Percentiles rank a stretch among this genome's conserved stretches.
These are phyloP conservation scores for Pyrrhoderma lamaoense DNA, from an alignment of 1,284 basidiomycete genomes.

Conservation along the genomic window DNA sequence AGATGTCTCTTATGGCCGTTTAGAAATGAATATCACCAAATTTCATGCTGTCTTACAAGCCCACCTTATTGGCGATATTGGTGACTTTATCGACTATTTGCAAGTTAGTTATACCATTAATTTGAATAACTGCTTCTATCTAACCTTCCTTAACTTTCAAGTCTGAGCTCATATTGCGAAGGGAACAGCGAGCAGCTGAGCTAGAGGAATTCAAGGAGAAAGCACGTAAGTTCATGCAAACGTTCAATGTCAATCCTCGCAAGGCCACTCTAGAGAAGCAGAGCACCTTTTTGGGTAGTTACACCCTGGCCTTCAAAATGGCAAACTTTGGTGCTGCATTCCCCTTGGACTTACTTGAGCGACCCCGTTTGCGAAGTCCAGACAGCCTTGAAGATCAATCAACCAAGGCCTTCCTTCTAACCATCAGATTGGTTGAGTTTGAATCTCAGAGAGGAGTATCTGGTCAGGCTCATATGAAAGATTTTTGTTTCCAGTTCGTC, in stretches of 20 bases:
- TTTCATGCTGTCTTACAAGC: constrained; percentile 90
- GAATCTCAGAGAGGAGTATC: constrained; percentile 68
- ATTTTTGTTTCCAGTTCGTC: constrained; percentile 81
- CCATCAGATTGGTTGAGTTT: constrained; percentile 70
- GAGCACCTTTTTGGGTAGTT: constrained; percentile 47
- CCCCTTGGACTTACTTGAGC: constrained; percentile 52
- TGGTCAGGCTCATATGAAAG: constrained; percentile 65
- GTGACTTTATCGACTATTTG: constrained; percentile 79
- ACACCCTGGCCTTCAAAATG: constrained; percentile 58
- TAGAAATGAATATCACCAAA: constrained; percentile 58
- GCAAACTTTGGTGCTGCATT: constrained; percentile 79
- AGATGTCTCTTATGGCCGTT: constrained; percentile 28
- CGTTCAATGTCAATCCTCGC: constrained; percentile 58
- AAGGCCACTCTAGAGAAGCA: constrained; percentile 31
- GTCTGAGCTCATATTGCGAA: constrained; percentile 66
- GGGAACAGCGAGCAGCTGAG: constrained; percentile 68
- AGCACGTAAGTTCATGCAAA: constrained; percentile 61
- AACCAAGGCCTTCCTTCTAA: constrained; percentile 77
- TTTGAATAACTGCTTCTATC: neutral
- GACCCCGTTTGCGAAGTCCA: neutral
- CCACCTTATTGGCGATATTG: constrained; percentile 80
- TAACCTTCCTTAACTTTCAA: no score
- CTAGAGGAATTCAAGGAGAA: constrained; percentile 79
- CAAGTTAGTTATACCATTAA: constrained; percentile 39
- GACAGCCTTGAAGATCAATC: constrained; percentile 27